phyloP scores from a whole-genome alignment of 179 eudicot species.

The Spergularia azorica region DNA sequence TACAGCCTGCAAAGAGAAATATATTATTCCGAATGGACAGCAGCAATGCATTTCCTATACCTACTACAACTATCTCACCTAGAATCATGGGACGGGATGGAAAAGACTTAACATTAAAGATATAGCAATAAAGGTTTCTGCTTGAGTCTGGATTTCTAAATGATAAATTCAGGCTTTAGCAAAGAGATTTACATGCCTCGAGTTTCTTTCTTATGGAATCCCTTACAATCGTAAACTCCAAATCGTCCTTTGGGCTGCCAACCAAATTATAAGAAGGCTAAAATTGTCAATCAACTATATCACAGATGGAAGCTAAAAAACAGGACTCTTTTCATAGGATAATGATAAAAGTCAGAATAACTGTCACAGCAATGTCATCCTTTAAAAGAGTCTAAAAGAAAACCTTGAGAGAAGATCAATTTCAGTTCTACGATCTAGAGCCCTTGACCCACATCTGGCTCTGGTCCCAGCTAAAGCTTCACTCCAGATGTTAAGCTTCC shows the following conservation, averaged over 20 bases:
- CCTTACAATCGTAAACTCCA: conserved; percentile 83
- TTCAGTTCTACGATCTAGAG: conserved; percentile 68
- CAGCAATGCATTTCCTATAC: background rate
- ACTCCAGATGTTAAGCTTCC: conserved; percentile 59
- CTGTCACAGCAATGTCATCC: background rate
- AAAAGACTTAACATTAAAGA: background rate
- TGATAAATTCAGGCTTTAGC: background rate
- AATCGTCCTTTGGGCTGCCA: conserved; percentile 75
- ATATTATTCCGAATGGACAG: conserved; percentile 4
- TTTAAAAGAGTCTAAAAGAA: conserved; percentile 17
- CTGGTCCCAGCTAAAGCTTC: conserved; percentile 98
- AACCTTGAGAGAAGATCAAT: conserved; percentile 87
- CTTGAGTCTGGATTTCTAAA: background rate
- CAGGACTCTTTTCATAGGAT: background rate
- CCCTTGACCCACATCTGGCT: conserved; percentile 68
- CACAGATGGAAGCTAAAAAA: background rate
- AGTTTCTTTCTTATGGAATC: conserved; percentile 81
- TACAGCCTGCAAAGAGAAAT: conserved; percentile 49
- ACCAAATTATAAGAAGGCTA: conserved; percentile 12
- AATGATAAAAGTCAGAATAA: background rate
- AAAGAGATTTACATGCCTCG: conserved; percentile 55
- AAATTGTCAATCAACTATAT: conserved; percentile 16
- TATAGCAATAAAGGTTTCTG: background rate
- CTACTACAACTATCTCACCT: background rate
- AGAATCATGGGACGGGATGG: background rate